Base-by-base conservation (phyloP, 2,329 filamentous ascomycete genomes). In the Colletotrichum sidae region DNA sequence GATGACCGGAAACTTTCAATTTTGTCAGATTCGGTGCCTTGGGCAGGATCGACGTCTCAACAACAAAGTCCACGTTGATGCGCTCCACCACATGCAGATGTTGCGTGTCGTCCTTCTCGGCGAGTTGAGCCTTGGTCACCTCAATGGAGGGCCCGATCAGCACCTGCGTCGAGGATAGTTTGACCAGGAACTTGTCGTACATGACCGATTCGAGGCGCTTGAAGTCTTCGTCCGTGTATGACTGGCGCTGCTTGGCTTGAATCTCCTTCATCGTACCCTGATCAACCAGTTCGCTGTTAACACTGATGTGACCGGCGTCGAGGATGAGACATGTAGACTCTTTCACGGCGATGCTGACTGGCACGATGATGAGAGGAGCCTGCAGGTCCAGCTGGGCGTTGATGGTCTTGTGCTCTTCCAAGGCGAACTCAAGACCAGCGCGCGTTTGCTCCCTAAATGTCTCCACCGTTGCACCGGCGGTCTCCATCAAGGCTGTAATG, bases 401-500 rank as follows among this genome's bases (percentile, higher is more conserved):
- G 75, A 99, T 91, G 2, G 96, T 98, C 82, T 97, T 98, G 83
- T 99, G 96, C 75, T 99, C 96, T 73, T 97, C 92, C 3, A 99
- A 82, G 0, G 96, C 96, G 78, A 97, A 99, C 77, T 99, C 94
- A 39, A 99, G 86, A 34, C 96, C 95, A 54, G 96, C 95, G 75
- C 96, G 88, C 5, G 96, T 99, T 79, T 99, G 96, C 76, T 98
- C 94, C 39, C 96, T 88, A 64, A 99, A 84, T 8, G 94, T 95
- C 78, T 99, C 95, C 0, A 99, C 95, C 0, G 96, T 99, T 2
- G 95, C 95, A 33, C 96, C 94, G 6, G 96, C 96, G 51, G 91
- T 93, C 77, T 99, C 96, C 89, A 99, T 93, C 60, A 99, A 84
- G 2, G 96, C 96, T 11, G 90, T 92, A 71, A 99, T 97, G 9